These are phyloP conservation scores for Globisporangium alternatum DNA, from an alignment of 352 stramenopile genomes.

Conservation along the genomic window DNA sequence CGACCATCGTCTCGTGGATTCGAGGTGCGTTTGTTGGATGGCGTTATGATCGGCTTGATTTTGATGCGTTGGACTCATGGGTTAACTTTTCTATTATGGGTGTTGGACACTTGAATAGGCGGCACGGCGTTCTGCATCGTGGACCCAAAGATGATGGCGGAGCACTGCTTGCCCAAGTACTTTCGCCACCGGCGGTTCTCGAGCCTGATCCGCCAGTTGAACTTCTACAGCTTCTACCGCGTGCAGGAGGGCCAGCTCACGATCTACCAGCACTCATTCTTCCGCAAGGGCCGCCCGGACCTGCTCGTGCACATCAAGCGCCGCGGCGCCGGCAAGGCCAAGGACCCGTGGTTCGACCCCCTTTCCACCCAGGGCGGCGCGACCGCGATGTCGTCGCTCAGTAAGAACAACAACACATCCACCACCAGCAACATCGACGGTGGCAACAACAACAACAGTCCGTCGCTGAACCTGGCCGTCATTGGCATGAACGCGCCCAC, in stretches of 20 bases:
- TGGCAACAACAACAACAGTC: background rate
- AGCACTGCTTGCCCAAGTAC: constrained; percentile 89
- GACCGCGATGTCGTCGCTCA: background rate
- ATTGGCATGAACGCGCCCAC: constrained; percentile 25
- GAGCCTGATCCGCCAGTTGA: constrained; percentile 87
- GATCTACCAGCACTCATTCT: constrained; percentile 87
- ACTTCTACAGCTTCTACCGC: constrained; percentile 92
- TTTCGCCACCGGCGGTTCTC: constrained; percentile 89
- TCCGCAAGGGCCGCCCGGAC: constrained; percentile 77
- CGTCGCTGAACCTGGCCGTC: constrained; percentile 20
- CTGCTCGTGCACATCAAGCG: constrained; percentile 85
- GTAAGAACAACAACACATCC: background rate
- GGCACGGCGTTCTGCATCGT: constrained; percentile 90
- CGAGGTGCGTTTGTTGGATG: constrained; percentile 26
- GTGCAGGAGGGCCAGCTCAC: constrained; percentile 83
- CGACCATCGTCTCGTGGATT: constrained; percentile 82
- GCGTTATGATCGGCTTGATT: background rate
- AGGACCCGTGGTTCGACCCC: constrained; percentile 84
- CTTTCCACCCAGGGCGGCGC: constrained; percentile 26
- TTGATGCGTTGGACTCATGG: background rate
- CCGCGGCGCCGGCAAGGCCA: constrained; percentile 75
- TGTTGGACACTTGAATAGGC: constrained; percentile 28
- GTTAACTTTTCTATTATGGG: constrained; percentile 11
- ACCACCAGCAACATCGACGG: too few relatives aligned
- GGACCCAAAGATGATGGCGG: constrained; percentile 86